A percentile compares a stretch with the other conserved stretches of the same genome.
These are phyloP conservation scores for Talaromyces sp. DNA, from an alignment of 2,329 filamentous ascomycete species.

Conservation along the genomic window DNA sequence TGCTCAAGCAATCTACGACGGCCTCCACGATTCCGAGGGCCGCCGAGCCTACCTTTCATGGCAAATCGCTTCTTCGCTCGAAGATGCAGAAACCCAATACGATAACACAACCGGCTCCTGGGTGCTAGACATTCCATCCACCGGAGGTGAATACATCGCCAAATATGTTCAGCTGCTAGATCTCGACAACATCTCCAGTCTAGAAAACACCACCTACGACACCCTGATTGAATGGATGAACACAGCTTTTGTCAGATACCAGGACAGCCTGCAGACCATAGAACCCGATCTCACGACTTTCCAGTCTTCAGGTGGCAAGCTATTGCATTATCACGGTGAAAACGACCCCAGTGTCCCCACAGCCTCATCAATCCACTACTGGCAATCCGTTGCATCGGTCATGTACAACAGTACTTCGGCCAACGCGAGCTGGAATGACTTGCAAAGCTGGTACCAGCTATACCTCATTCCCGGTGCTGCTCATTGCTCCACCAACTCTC, in stretches of 20 bases:
- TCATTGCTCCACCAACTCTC: background rate
- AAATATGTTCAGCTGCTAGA: conserved; percentile 30
- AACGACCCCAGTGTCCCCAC: background rate
- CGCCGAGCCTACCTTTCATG: conserved; percentile 41
- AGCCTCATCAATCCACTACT: background rate
- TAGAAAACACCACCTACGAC: conserved; percentile 53
- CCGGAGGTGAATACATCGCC: background rate
- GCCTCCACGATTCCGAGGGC: conserved; percentile 40
- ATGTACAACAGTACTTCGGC: background rate
- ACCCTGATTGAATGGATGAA: conserved; percentile 52
- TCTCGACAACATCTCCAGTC: conserved; percentile 37
- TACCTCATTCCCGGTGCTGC: background rate
- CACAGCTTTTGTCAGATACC: conserved; percentile 44
- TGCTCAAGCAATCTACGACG: conserved; percentile 33
- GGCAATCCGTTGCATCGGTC: background rate
- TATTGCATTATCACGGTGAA: background rate
- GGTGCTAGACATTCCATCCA: background rate
- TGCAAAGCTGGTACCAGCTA: background rate
- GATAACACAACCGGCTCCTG: background rate
- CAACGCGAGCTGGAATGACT: background rate
- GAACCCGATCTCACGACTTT: background rate
- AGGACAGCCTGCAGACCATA: conserved; percentile 48
- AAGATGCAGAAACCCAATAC: conserved; percentile 26
- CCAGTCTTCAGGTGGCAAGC: background rate
- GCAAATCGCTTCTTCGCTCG: conserved; percentile 27